These are phyloP conservation scores for Cutaneotrichosporon mucoides DNA, from an alignment of 1,284 basidiomycete genomes.

Conservation along the genomic window DNA sequence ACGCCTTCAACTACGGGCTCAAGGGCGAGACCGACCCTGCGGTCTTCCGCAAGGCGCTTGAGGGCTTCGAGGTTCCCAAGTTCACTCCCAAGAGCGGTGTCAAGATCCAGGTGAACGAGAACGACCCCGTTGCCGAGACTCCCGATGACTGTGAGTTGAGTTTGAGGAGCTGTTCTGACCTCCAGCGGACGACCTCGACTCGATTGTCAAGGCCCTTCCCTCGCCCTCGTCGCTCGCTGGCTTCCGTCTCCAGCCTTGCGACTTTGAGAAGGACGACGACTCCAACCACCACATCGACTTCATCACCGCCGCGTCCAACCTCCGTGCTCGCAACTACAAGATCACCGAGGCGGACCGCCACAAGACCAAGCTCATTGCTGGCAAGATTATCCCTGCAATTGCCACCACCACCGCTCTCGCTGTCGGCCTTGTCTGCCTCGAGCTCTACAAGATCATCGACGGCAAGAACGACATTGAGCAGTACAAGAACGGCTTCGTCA, in stretches of 20 bases:
- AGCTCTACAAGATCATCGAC: constrained; percentile 98
- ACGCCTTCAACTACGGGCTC: constrained; percentile 97
- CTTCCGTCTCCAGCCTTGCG: constrained; percentile 88
- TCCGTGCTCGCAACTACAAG: constrained; percentile 92
- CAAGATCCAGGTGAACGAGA: constrained; percentile 93
- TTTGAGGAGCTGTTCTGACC: no score
- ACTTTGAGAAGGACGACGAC: constrained; percentile 99
- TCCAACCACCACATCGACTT: constrained; percentile 98
- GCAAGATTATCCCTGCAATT: constrained; percentile 99
- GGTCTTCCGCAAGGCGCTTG: constrained; percentile 78
- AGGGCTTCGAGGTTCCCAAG: constrained; percentile 83
- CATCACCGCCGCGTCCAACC: constrained; percentile 95
- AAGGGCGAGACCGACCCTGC: constrained; percentile 79
- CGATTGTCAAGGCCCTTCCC: constrained; percentile 67
- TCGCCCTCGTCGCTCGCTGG: constrained; percentile 85
- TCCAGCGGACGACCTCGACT: constrained; percentile 55
- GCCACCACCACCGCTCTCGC: constrained; percentile 96
- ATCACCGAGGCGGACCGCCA: constrained; percentile 87
- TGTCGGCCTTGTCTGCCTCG: constrained; percentile 90
- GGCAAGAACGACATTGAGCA: constrained; percentile 87
- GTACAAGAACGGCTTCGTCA: constrained; percentile 99
- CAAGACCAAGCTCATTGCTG: constrained; percentile 96
- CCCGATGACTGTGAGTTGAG: constrained; percentile 39
- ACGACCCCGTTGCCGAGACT: constrained; percentile 69
- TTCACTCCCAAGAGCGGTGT: constrained; percentile 90